Percentiles rank a stretch among this genome's conserved stretches.
Conservation (phyloP, 257 asterid genomes). For the Knoxia roxburghii region DNA sequence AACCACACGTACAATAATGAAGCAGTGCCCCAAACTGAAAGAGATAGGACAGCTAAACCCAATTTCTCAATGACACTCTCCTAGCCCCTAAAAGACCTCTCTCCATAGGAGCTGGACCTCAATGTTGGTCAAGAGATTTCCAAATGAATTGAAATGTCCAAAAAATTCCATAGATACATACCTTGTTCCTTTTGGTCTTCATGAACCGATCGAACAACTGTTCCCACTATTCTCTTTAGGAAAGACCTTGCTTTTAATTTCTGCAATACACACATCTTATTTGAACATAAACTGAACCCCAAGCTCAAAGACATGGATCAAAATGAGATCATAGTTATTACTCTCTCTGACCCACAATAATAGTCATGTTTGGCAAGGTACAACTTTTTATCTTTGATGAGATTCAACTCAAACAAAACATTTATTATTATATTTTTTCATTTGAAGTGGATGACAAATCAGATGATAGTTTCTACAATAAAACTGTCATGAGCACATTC, state of each 20-base stretch:
- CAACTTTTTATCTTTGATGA: no score
- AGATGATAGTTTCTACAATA: neutral
- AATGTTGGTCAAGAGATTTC: neutral
- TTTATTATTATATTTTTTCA: no score
- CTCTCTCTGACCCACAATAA: no score
- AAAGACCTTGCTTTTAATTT: conserved; percentile 64
- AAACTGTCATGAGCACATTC: neutral
- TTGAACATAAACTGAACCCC: conserved; percentile 18
- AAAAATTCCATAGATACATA: conserved; percentile 19
- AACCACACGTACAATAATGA: neutral
- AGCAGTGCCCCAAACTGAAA: neutral
- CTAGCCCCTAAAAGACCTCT: neutral
- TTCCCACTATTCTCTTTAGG: conserved; percentile 83
- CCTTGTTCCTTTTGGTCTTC: conserved; percentile 98
- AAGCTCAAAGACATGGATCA: neutral
- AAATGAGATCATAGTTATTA: neutral
- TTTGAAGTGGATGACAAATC: no score
- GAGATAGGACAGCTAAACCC: neutral
- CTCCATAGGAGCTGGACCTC: neutral
- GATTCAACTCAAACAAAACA: no score
- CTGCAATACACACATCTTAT: conserved; percentile 42
- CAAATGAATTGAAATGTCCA: neutral
- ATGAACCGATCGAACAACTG: conserved; percentile 94
- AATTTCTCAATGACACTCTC: neutral
- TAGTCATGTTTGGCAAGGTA: no score